phyloP scores from a whole-genome alignment of 768 basidiomycete species.

The Boletus rubroflammeus region DNA sequence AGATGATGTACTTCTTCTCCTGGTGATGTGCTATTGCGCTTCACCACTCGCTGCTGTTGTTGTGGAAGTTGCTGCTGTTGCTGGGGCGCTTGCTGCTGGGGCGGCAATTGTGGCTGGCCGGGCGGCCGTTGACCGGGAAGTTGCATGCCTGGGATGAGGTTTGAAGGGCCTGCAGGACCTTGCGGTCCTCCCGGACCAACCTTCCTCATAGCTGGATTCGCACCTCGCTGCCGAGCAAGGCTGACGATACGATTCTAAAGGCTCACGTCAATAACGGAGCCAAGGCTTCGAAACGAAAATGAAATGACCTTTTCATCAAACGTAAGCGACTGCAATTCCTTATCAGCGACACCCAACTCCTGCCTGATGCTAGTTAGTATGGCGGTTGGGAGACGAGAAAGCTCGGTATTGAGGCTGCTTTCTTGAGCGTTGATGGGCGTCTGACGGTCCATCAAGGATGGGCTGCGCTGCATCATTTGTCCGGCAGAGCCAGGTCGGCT shows the following conservation, averaged over 20 bases:
- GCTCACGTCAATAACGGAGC: slow-evolving; percentile 12
- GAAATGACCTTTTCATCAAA: slow-evolving; percentile 57
- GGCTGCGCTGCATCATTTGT: slow-evolving; percentile 52
- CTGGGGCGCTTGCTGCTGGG: slow-evolving; percentile 26
- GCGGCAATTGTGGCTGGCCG: slow-evolving; percentile 20
- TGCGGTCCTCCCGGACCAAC: slow-evolving; percentile 29
- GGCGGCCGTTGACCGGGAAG: slow-evolving; percentile 41
- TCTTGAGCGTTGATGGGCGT: slow-evolving; percentile 32
- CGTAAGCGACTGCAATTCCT: slow-evolving; percentile 42
- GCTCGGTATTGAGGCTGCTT: slow-evolving; percentile 38
- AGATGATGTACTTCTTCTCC: slow-evolving; percentile 49
- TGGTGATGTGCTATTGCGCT: slow-evolving; percentile 61
- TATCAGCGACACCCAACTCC: slow-evolving; percentile 45
- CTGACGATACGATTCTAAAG: slow-evolving; percentile 37
- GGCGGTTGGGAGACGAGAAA: slow-evolving; percentile 37
- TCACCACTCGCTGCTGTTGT: slow-evolving; percentile 30
- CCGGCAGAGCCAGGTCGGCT: slow-evolving; percentile 58
- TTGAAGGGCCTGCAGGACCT: slow-evolving; percentile 27
- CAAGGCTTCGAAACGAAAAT: background rate
- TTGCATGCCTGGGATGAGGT: slow-evolving; percentile 33
- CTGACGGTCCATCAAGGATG: slow-evolving; percentile 50
- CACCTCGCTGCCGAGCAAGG: slow-evolving; percentile 23
- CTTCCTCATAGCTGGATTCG: slow-evolving; percentile 19
- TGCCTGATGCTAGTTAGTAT: slow-evolving; percentile 36
- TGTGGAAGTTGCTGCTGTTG: slow-evolving; percentile 17